Conservation (phyloP, 2,329 filamentous ascomycete genomes). For the Ophiocordyceps camponoti-saundersi region DNA sequence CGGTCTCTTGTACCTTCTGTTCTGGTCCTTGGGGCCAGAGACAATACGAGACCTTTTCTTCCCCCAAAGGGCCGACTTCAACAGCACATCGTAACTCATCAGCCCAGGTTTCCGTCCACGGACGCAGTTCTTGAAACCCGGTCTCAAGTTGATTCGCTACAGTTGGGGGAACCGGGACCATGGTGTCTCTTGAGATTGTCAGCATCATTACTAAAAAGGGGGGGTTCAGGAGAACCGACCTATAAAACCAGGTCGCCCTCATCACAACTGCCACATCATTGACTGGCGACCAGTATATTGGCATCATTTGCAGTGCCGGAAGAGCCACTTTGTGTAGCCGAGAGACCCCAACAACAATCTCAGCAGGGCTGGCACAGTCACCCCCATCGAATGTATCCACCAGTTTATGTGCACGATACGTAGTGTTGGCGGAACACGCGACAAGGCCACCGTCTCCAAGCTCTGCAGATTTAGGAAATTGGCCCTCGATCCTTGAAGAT, state of each 20-base stretch:
- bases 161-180: conserved; percentile 70
- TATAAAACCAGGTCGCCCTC: conserved; percentile 93
- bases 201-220: neutral
- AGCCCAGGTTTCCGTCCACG: conserved; percentile 83
- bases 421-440: neutral
- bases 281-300: conserved; percentile 93
- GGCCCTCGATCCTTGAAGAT: neutral
- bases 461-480: neutral
- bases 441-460: neutral
- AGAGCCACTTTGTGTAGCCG: conserved; percentile 76
- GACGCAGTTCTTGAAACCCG: conserved; percentile 73
- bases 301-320: conserved; percentile 74
- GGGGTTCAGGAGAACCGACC: conserved; percentile 18
- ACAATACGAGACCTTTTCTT: conserved; percentile 75
- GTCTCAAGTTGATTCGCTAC: conserved; percentile 85
- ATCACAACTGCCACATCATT: conserved; percentile 73
- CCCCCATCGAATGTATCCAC: neutral
- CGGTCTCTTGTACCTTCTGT: conserved; percentile 7
- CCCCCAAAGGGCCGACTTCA: conserved; percentile 74
- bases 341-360: conserved; percentile 78
- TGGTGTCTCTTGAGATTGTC: conserved; percentile 44
- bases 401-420: neutral
- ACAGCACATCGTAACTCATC: conserved; percentile 84
- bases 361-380: conserved; percentile 15
- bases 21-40: conserved; percentile 46